A percentile compares a stretch with the other conserved stretches of the same genome.
These are phyloP conservation scores for Fusarium sambucinum DNA, from an alignment of 2,329 filamentous ascomycete species.

Conservation along the genomic window DNA sequence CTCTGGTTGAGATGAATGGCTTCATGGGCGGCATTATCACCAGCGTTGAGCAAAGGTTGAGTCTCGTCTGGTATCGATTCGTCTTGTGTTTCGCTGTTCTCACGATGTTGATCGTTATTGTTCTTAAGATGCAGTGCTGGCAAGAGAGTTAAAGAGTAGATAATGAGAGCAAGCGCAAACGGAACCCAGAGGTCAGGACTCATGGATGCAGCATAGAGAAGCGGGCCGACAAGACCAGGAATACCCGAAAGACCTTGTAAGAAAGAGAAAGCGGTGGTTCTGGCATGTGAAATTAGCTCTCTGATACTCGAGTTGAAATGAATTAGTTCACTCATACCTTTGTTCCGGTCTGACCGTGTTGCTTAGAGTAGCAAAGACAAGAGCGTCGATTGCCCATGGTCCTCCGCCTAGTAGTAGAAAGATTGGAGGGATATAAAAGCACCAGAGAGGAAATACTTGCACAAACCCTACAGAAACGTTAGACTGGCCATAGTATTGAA, in stretches of 20 bases:
- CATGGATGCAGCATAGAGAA: constrained; percentile 7
- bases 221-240: neutral
- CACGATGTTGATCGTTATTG: neutral
- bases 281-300: neutral
- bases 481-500: neutral
- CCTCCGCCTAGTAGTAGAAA: constrained; percentile 5
- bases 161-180: neutral
- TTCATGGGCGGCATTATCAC: neutral
- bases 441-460: neutral
- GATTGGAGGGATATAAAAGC: constrained; percentile 7
- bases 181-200: neutral
- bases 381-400: neutral
- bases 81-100: neutral
- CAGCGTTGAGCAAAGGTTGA: neutral
- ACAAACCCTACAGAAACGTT: neutral
- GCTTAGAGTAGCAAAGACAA: constrained; percentile 2
- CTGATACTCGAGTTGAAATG: fast-evolving
- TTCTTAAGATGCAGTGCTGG: neutral
- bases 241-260: constrained; percentile 4
- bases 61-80: neutral
- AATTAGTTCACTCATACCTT: neutral
- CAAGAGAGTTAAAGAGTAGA: neutral
- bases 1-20: too few relatives aligned
- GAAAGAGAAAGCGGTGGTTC: constrained; percentile 9
- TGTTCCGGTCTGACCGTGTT: constrained; percentile 6